Evolutionary conservation across 2,329 filamentous ascomycete genomes (phyloP).

Genomic region (Phyllosticta citrichinensis): DNA sequence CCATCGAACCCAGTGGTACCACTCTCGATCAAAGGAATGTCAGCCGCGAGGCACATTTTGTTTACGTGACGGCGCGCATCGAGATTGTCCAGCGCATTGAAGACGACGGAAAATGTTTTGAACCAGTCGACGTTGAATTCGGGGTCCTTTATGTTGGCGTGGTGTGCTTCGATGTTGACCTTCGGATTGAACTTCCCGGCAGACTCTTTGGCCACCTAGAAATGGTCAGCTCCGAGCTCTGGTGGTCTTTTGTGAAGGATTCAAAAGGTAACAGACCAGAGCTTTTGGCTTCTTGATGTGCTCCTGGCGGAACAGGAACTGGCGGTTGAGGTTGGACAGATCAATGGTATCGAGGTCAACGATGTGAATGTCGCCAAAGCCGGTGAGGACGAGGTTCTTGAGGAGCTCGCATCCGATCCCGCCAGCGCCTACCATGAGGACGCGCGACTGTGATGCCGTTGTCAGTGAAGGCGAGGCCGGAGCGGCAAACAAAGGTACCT

Average conservation of each 20-base stretch:
- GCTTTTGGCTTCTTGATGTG: constrained; percentile 98
- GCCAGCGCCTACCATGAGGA: constrained; percentile 90
- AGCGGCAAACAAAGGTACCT: constrained; percentile 41
- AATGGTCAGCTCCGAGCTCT: background rate
- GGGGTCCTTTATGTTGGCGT: constrained; percentile 88
- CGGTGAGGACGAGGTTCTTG: constrained; percentile 87
- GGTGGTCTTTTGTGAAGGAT: background rate
- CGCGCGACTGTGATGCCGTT: constrained; percentile 52
- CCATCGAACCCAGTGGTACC: constrained; percentile 97
- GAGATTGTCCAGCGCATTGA: constrained; percentile 94
- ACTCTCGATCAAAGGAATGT: constrained; percentile 87
- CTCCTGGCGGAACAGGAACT: constrained; percentile 92
- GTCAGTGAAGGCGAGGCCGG: constrained; percentile 17
- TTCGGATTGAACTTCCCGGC: constrained; percentile 84
- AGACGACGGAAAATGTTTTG: constrained; percentile 69
- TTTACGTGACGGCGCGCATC: constrained; percentile 93
- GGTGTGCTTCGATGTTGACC: constrained; percentile 76
- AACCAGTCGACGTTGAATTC: constrained; percentile 89
- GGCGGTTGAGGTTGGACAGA: constrained; percentile 91
- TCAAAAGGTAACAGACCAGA: constrained; percentile 39
- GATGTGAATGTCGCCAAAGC: constrained; percentile 87
- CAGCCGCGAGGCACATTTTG: constrained; percentile 87
- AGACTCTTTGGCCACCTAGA: constrained; percentile 80
- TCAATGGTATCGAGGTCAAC: constrained; percentile 98
- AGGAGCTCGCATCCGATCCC: constrained; percentile 96